Base-by-base conservation (phyloP, 371 early-diverging fungal species). In the Mortierella sp. region DNA sequence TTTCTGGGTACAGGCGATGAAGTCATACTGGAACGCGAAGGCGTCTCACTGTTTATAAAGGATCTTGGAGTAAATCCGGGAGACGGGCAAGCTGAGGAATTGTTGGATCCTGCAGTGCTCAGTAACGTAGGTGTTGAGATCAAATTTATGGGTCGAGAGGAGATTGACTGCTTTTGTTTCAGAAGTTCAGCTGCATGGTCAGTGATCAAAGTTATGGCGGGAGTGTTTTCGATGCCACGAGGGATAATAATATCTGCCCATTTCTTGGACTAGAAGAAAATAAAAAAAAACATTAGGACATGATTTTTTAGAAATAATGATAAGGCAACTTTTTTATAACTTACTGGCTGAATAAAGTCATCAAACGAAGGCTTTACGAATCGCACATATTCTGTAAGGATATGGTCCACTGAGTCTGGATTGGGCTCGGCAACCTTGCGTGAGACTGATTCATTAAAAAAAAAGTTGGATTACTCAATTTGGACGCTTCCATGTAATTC, bases 161-260 rank as follows among this genome's bases (percentile, higher is more conserved):
- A 73, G 10, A 62, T 73, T 22, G 69, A 7, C 22, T 65, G 78
- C 12, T 66, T 61, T 29, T 76, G 68, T 22, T 76, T 83, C 42
- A 89, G 66, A 56, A 88, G 80, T 42, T 92, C 92, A 55, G 86
- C 85, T 9, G 92, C 75, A 58, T 92, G 92, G 32, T 89, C 85
- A 3, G 87, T 83, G 64, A 95, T 86, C 37, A 96, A 85, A 60
- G 92, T 87, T 29, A 95, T 85, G 0, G 95, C 96, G 47, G 94
- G 88, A 15, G 75, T 75, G 82, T 96, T 95, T 22, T 90, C 88
- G 35, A 84, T 83, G 45, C 96, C 96, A 34, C 93, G 89, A n/a
- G 96, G 96, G 60, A 95, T 91, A 59, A 96, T 91, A 49, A 96
- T 91, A 66, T 96, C 95, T 1, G 95, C 96, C 78, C 87, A 92